Conservation (phyloP, 805 yeast genomes). For the Ogataea methanolica region DNA sequence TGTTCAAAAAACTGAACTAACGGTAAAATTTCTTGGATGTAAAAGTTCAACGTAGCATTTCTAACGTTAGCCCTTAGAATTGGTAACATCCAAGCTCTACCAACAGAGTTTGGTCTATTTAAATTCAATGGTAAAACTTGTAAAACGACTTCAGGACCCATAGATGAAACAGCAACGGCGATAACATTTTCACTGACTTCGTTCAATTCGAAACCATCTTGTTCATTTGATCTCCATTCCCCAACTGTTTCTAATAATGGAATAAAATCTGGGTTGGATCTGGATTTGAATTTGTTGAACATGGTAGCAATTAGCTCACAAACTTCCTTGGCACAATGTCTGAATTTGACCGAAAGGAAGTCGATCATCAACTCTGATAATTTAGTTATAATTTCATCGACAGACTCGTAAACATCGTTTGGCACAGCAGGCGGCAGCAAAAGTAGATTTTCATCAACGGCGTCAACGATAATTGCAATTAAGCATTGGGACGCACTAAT, state of each 20-base stretch:
- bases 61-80: slow-evolving; percentile 80
- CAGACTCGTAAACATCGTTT: slow-evolving; percentile 46
- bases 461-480: slow-evolving; percentile 68
- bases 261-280: slow-evolving; percentile 68
- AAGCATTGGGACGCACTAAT: slow-evolving; percentile 83
- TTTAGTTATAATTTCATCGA: slow-evolving; percentile 49
- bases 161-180: slow-evolving; percentile 67
- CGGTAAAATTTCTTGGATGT: slow-evolving; percentile 62
- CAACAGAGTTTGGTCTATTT: slow-evolving; percentile 55
- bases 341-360: slow-evolving; percentile 67
- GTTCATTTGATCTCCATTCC: slow-evolving; percentile 78
- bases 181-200: slow-evolving; percentile 77
- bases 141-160: slow-evolving; percentile 86
- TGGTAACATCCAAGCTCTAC: slow-evolving; percentile 95
- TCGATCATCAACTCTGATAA: slow-evolving; percentile 49
- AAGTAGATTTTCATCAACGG: slow-evolving; percentile 57
- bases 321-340: slow-evolving; percentile 69
- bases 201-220: slow-evolving; percentile 59
- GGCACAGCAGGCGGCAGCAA: slow-evolving; percentile 47
- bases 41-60: slow-evolving; percentile 63
- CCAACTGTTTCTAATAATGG: slow-evolving; percentile 70
- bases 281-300: slow-evolving; percentile 56
- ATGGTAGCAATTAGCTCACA: slow-evolving; percentile 62
- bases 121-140: slow-evolving; percentile 75
- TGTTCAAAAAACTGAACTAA: slow-evolving; percentile 49